Conservation (phyloP, 2,329 filamentous ascomycete species). For the Myriosclerotinia curreyana region DNA sequence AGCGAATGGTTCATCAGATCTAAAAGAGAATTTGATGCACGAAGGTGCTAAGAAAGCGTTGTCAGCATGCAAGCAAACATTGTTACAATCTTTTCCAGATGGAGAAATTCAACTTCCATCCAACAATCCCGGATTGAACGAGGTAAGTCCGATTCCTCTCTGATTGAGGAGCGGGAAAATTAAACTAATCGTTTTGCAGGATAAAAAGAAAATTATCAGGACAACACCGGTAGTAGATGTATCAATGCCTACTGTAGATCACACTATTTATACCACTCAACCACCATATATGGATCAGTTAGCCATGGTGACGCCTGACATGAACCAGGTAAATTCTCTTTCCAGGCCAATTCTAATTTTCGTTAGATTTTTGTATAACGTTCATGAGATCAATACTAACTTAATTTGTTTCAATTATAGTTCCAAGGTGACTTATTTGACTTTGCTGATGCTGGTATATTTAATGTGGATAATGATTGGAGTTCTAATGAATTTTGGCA, state of each 20-base stretch:
- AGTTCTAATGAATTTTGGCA: constrained; percentile 12
- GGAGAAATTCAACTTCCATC: constrained; percentile 12
- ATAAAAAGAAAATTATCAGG: not conserved
- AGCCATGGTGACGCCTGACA: not conserved
- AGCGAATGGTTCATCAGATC: constrained; percentile 10
- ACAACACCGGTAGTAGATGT: constrained; percentile 1
- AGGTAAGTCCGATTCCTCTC: not conserved
- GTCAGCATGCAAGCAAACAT: constrained; percentile 22
- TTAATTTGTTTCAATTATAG: not conserved
- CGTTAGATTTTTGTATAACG: not conserved
- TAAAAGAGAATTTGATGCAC: constrained; percentile 25
- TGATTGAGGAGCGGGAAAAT: not conserved
- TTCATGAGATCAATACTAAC: not conserved
- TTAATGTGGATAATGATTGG: constrained; percentile 16
- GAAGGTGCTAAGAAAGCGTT: constrained; percentile 25
- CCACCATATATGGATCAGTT: constrained; percentile 3
- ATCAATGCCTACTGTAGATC: not conserved
- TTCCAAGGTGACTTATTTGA: constrained; percentile 13
- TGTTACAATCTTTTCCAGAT: constrained; percentile 10
- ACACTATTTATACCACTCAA: constrained; percentile 8
- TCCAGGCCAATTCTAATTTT: not conserved
- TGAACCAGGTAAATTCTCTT: constrained; percentile 5
- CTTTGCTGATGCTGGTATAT: constrained; percentile 4
- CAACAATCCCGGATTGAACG: not conserved
- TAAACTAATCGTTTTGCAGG: not conserved